Evolutionary conservation across 345 rosid species (phyloP).

Genomic region (Lepidium africanum): DNA sequence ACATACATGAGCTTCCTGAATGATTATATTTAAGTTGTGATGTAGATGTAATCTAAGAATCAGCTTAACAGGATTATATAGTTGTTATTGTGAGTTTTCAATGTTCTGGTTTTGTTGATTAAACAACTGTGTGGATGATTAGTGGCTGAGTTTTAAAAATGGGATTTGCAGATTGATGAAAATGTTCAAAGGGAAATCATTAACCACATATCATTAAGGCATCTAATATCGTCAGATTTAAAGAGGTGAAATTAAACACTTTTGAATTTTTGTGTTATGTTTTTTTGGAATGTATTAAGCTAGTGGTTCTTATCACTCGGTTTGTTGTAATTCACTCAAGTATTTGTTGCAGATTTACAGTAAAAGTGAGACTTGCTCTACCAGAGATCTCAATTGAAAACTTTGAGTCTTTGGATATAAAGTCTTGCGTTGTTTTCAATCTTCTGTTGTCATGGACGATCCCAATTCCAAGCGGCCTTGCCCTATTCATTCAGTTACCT

Average conservation of each 20-base stretch:
- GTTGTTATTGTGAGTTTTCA: neutral
- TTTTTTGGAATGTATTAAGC: neutral
- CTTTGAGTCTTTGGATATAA: too few species aligned
- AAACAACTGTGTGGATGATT: too few species aligned
- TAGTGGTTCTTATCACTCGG: too few species aligned
- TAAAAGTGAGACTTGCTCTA: too few species aligned
- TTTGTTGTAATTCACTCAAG: too few species aligned
- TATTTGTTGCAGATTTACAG: too few species aligned
- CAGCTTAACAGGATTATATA: constrained; percentile 32
- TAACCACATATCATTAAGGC: constrained; percentile 87
- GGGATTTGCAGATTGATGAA: constrained; percentile 70
- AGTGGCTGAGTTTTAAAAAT: neutral
- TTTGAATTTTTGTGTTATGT: neutral
- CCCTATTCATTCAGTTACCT: neutral
- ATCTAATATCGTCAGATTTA: constrained; percentile 93
- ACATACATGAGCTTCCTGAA: neutral
- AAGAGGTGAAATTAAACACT: constrained; percentile 47
- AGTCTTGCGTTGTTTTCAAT: too few species aligned
- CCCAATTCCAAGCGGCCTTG: constrained; percentile 21
- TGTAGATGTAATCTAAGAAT: neutral
- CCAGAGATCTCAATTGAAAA: too few species aligned
- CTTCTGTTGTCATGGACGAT: constrained; percentile 14
- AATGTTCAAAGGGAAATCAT: constrained; percentile 90
- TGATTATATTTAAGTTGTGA: neutral
- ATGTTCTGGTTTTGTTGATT: neutral